Conservation (phyloP, 202 grass and related monocot species). For the Saccharum hybrid region DNA sequence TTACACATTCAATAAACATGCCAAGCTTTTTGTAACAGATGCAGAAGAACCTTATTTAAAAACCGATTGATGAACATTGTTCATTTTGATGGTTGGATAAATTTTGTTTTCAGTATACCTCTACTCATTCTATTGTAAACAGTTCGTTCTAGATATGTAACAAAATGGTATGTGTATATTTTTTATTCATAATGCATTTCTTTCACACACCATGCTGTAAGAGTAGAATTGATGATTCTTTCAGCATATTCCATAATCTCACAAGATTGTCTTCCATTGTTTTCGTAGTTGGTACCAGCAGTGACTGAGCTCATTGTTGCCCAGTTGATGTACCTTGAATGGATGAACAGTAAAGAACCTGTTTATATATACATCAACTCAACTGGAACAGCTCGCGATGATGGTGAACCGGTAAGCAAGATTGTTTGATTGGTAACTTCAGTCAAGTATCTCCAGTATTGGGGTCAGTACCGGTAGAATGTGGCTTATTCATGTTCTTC, state of each 20-base stretch:
- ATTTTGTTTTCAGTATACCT: slow-evolving; percentile 18
- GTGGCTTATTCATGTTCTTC: not conserved
- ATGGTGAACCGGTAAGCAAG: slow-evolving; percentile 83
- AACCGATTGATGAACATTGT: not conserved
- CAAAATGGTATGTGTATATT: slow-evolving; percentile 7
- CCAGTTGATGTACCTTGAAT: slow-evolving; percentile 91
- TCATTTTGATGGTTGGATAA: slow-evolving; percentile 25
- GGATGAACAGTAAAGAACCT: slow-evolving; percentile 81
- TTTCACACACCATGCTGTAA: slow-evolving; percentile 24
- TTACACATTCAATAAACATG: not conserved
- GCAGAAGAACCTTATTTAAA: not conserved
- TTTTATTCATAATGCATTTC: not conserved
- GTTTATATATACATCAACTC: slow-evolving; percentile 95
- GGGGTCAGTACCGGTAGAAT: slow-evolving; percentile 1
- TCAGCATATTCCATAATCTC: slow-evolving; percentile 15
- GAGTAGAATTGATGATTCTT: slow-evolving; percentile 23
- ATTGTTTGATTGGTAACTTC: slow-evolving; percentile 32
- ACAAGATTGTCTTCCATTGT: slow-evolving; percentile 24
- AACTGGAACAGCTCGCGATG: slow-evolving; percentile 84
- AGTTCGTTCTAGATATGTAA: slow-evolving; percentile 2
- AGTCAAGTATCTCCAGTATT: not conserved
- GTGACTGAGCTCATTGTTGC: slow-evolving; percentile 87
- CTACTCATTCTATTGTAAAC: not conserved
- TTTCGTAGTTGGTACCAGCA: slow-evolving; percentile 74
- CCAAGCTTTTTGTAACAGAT: not conserved